phyloP scores from a whole-genome alignment of 768 basidiomycete genomes.

The Boletellus sp. region DNA sequence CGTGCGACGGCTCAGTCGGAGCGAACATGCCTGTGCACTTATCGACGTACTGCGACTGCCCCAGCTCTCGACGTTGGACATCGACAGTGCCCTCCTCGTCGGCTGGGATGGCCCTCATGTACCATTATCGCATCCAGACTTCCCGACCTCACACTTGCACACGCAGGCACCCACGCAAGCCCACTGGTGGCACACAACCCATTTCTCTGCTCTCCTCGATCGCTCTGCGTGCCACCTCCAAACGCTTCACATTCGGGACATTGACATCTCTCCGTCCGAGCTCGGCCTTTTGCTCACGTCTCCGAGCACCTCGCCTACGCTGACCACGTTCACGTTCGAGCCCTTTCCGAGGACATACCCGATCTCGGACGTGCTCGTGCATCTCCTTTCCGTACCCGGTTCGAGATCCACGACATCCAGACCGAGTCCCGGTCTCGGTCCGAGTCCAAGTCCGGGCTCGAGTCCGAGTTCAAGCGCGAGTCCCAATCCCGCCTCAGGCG shows the following conservation, averaged over 20 bases:
- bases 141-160: background rate
- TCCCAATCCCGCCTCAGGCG: background rate
- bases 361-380: slow-evolving; percentile 16
- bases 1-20: slow-evolving; percentile 21
- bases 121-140: slow-evolving; percentile 12
- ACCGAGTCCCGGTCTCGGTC: background rate
- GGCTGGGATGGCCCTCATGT: slow-evolving; percentile 11
- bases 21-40: slow-evolving; percentile 14
- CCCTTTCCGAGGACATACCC: slow-evolving; percentile 19
- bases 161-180: background rate
- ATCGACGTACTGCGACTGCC: slow-evolving; percentile 22
- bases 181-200: slow-evolving; percentile 21
- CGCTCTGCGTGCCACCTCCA: slow-evolving; percentile 20
- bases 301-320: slow-evolving; percentile 12
- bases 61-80: slow-evolving; percentile 17
- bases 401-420: background rate
- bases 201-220: slow-evolving; percentile 22
- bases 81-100: slow-evolving; percentile 19
- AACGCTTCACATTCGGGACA: slow-evolving; percentile 17
- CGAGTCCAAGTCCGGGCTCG: background rate
- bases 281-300: slow-evolving; percentile 18
- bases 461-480: background rate
- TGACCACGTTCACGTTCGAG: slow-evolving; percentile 23
- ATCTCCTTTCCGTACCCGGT: background rate
- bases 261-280: slow-evolving; percentile 23